Conservation (phyloP, 164 flowering plant species). For the Liriodendron chinense region DNA sequence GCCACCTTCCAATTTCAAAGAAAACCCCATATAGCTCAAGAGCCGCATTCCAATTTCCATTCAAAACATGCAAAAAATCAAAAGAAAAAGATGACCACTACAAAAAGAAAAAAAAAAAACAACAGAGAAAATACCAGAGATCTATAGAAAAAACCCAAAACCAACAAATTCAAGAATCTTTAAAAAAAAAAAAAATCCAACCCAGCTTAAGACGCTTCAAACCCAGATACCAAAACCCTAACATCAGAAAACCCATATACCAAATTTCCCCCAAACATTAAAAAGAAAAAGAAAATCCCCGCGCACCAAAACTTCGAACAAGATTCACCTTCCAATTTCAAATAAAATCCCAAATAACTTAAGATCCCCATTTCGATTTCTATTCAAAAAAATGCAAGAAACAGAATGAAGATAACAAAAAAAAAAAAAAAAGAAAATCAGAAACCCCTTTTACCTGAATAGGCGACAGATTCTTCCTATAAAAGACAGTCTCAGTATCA, state of each 20-base stretch:
- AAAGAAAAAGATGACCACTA: background rate
- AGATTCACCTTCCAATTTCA: background rate
- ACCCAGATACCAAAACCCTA: background rate
- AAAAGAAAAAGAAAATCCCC: too few relatives aligned
- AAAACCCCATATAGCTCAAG: too few relatives aligned
- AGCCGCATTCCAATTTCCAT: background rate
- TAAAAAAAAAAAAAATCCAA: too few relatives aligned
- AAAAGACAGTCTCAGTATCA: slow-evolving; percentile 17
- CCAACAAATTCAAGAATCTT: too few relatives aligned
- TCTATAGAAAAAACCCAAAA: too few relatives aligned
- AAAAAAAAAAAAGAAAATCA: background rate
- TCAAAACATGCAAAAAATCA: background rate
- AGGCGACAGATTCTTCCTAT: slow-evolving; percentile 34
- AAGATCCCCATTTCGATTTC: too few relatives aligned
- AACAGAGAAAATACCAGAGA: too few relatives aligned
- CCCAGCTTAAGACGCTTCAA: background rate
- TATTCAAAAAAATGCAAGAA: background rate
- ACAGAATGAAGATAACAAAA: background rate
- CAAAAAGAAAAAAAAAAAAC: background rate
- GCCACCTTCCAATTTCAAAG: background rate
- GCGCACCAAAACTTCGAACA: background rate
- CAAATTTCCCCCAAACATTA: background rate
- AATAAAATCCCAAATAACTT: too few relatives aligned
- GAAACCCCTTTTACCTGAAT: slow-evolving; percentile 42
- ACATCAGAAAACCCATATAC: background rate